A percentile compares a stretch with the other conserved stretches of the same genome.
phyloP scores from a whole-genome alignment of 768 basidiomycete genomes.

The Boletus pseudo-olivaceus region DNA sequence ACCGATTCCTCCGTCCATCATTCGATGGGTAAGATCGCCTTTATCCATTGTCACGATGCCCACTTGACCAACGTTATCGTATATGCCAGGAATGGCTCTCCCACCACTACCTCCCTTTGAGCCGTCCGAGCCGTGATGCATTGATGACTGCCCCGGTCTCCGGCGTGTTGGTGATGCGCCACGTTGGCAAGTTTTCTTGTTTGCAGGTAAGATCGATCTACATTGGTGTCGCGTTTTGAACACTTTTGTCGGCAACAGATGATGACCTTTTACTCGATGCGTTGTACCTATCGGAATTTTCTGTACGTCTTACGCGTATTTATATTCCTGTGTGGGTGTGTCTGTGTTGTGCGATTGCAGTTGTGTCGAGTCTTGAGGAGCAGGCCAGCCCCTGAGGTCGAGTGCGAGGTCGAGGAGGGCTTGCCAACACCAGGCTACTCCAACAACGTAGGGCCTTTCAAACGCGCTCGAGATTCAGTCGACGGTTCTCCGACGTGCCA shows the following conservation, averaged over 20 bases:
- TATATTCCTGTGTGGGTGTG: too few relatives aligned
- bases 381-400: too few relatives aligned
- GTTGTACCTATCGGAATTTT: background rate
- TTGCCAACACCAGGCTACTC: too few relatives aligned
- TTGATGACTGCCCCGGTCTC: background rate
- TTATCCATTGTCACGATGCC: background rate
- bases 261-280: background rate
- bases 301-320: too few relatives aligned
- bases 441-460: too few relatives aligned
- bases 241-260: background rate
- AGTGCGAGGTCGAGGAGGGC: too few relatives aligned
- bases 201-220: background rate
- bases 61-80: background rate
- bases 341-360: too few relatives aligned
- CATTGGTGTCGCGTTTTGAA: background rate
- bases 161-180: background rate
- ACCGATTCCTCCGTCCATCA: constrained; percentile 26
- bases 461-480: too few relatives aligned
- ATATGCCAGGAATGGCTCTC: background rate
- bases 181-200: background rate
- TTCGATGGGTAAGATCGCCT: constrained; percentile 16
- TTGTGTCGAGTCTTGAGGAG: too few relatives aligned
- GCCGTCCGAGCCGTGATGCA: background rate
- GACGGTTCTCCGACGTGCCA: too few relatives aligned
- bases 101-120: constrained; percentile 6